Conservation (phyloP, 140 eudicot genomes). For the Anethum foeniculum region DNA sequence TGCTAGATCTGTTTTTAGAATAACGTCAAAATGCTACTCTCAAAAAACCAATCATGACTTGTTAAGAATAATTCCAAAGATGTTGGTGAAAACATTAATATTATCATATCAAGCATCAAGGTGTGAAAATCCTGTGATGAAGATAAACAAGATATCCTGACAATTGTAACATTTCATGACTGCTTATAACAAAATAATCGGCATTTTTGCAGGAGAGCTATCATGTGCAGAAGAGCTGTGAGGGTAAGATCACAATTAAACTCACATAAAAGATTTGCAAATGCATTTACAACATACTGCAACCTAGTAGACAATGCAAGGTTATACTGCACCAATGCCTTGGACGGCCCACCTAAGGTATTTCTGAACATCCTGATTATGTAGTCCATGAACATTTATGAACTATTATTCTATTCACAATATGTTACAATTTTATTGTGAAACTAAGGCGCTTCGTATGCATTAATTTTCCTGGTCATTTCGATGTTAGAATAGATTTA, state of each 20-base stretch:
- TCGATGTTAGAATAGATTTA: background rate
- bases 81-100: background rate
- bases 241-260: constrained; percentile 84
- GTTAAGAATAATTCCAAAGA: background rate
- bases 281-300: constrained; percentile 75
- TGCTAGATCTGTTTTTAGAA: background rate
- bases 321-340: constrained; percentile 76
- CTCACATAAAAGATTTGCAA: constrained; percentile 96
- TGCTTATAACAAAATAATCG: background rate
- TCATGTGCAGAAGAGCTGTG: constrained; percentile 91
- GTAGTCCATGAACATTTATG: background rate
- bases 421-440: background rate
- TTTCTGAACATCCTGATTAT: background rate
- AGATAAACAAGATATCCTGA: background rate
- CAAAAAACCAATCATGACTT: background rate
- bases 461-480: background rate
- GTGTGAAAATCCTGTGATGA: background rate
- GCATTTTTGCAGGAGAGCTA: constrained; percentile 62
- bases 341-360: constrained; percentile 99
- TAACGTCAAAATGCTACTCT: background rate
- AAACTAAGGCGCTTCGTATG: background rate
- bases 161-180: background rate
- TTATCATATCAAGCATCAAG: background rate
- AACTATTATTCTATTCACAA: background rate
- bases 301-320: constrained; percentile 81